Conservation (phyloP, 371 early-diverging fungal genomes). For the Enteropsectra breve region DNA sequence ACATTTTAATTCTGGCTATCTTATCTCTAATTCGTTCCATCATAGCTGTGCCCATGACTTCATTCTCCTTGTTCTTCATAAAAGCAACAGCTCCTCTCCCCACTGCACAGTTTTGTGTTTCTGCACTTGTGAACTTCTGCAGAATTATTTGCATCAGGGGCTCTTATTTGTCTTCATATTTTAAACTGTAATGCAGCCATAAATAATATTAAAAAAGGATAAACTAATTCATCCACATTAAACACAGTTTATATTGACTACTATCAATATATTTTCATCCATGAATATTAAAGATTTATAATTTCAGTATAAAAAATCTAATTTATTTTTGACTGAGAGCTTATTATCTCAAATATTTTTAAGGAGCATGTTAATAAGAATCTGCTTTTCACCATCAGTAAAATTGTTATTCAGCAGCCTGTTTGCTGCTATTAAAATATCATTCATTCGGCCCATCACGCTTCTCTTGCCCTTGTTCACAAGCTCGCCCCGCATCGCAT, state of each 20-base stretch:
- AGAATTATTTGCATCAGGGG: neutral
- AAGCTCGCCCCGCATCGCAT: constrained; percentile 49
- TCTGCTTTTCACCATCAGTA: constrained; percentile 47
- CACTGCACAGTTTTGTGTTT: neutral
- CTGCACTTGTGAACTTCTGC: neutral
- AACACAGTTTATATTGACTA: neutral
- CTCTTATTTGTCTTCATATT: neutral
- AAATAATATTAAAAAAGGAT: neutral
- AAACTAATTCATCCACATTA: neutral
- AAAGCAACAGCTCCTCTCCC: neutral
- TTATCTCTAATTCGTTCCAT: neutral
- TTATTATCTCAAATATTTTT: neutral
- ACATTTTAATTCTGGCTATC: neutral
- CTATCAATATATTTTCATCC: neutral
- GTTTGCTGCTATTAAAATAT: constrained; percentile 44
- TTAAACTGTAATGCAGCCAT: neutral
- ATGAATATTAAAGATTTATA: neutral
- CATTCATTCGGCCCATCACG: constrained; percentile 40
- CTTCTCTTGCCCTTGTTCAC: constrained; percentile 35
- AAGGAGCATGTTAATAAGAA: constrained; percentile 44
- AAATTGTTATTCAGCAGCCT: constrained; percentile 51
- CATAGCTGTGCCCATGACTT: neutral
- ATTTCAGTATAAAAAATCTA: neutral
- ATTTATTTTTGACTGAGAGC: neutral
- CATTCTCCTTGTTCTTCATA: neutral